A percentile compares a stretch with the other conserved stretches of the same genome.
These are phyloP conservation scores for Fusarium mundagurra DNA, from an alignment of 2,329 filamentous ascomycete genomes.

Conservation along the genomic window DNA sequence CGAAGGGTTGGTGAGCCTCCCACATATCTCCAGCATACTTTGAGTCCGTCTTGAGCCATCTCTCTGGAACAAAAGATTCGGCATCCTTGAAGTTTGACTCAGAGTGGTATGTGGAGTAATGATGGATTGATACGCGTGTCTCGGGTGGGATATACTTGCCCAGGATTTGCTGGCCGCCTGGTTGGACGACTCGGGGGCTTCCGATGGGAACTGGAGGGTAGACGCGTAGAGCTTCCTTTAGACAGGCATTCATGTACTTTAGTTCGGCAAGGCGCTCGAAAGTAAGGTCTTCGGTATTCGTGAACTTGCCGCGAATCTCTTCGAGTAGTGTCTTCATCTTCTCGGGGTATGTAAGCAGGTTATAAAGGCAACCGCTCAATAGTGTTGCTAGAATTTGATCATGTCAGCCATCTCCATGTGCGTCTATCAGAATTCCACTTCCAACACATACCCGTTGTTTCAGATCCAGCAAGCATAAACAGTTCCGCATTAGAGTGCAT, in stretches of 20 bases:
- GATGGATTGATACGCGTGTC: constrained; percentile 1
- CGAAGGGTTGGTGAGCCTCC: constrained; percentile 11
- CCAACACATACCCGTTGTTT: neutral
- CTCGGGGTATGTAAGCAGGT: neutral
- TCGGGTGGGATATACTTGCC: constrained; percentile 9
- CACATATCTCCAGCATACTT: constrained; percentile 2
- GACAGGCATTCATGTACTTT: constrained; percentile 7
- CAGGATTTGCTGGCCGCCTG: neutral
- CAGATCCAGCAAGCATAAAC: constrained; percentile 24
- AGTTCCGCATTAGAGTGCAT: constrained; percentile 22
- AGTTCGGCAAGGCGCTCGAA: neutral
- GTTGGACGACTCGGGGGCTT: neutral
- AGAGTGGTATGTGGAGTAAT: constrained; percentile 12
- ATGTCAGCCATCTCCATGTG: neutral
- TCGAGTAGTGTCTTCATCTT: neutral
- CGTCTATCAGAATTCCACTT: accelerated
- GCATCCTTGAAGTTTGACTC: constrained; percentile 15
- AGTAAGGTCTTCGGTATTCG: neutral
- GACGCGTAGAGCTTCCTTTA: neutral
- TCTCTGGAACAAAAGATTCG: neutral
- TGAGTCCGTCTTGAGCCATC: constrained; percentile 9
- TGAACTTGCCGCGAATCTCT: neutral
- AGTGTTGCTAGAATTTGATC: neutral
- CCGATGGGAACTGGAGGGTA: constrained; percentile 9
- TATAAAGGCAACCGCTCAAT: neutral